Evolutionary conservation across 75 land plant species (phyloP).

Genomic region (Cupressus sempervirens): DNA sequence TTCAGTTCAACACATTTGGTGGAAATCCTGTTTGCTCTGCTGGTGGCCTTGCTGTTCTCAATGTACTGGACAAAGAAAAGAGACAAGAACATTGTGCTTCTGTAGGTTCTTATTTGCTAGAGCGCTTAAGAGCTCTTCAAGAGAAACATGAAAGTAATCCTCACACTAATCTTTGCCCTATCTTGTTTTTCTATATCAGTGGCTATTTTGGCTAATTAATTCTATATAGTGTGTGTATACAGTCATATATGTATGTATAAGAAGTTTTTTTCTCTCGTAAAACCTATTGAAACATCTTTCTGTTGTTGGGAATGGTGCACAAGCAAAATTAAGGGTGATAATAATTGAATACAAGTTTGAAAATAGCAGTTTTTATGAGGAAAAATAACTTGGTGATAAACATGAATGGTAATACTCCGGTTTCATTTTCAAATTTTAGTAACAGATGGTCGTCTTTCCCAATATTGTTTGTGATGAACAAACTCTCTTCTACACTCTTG

Average conservation of each 20-base stretch:
- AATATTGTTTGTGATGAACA: neutral
- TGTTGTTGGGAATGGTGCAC: neutral
- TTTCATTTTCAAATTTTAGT: neutral
- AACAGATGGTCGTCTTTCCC: neutral
- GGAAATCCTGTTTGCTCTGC: slow-evolving; percentile 94
- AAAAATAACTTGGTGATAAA: neutral
- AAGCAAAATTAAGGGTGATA: neutral
- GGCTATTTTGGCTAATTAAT: neutral
- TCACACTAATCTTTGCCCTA: neutral
- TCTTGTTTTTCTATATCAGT: neutral
- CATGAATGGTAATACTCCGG: neutral
- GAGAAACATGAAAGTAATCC: slow-evolving; percentile 62
- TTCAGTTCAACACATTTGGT: slow-evolving; percentile 88
- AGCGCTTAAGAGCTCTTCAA: slow-evolving; percentile 60
- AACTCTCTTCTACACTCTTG: neutral
- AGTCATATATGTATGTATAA: neutral
- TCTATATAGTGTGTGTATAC: neutral
- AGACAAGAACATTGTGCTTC: slow-evolving; percentile 70
- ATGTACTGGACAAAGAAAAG: slow-evolving; percentile 74
- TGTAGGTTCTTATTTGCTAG: slow-evolving; percentile 72
- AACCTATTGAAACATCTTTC: neutral
- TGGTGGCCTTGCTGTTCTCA: slow-evolving; percentile 82
- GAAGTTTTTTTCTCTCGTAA: neutral
- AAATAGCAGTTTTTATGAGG: neutral
- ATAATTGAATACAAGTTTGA: neutral